Conservation (phyloP, 148 eudicot species). For the Chenopodium formosanum region DNA sequence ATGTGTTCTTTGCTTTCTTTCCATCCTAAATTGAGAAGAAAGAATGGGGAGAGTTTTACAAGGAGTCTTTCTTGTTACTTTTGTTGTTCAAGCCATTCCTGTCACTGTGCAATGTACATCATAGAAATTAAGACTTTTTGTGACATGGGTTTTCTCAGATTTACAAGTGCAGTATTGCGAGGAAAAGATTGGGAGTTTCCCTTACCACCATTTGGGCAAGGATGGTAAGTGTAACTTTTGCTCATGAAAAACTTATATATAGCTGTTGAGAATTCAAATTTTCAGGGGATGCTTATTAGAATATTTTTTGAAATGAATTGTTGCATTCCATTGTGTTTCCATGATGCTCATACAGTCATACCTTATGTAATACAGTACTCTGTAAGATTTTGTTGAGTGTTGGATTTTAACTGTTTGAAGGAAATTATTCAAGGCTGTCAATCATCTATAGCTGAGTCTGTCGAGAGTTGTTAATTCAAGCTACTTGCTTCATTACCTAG, state of each 20-base stretch:
- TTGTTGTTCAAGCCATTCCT: background rate
- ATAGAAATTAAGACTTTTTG: background rate
- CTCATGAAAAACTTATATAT: background rate
- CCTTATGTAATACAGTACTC: too few species aligned
- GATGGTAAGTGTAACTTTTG: constrained; percentile 60
- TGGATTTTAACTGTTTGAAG: background rate
- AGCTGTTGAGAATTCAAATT: background rate
- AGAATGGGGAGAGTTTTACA: too few species aligned
- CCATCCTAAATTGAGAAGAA: background rate
- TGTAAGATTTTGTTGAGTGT: background rate
- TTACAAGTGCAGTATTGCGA: constrained; percentile 91
- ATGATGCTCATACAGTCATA: background rate
- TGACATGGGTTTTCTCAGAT: constrained; percentile 38
- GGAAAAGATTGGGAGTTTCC: constrained; percentile 83
- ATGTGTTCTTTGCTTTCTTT: too few species aligned
- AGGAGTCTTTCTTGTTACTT: too few species aligned
- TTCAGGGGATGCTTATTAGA: background rate
- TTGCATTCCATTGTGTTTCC: background rate
- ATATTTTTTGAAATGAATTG: background rate
- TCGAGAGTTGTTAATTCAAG: background rate
- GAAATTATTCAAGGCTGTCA: background rate
- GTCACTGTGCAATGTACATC: background rate
- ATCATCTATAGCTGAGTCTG: background rate
- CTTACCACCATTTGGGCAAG: constrained; percentile 93
- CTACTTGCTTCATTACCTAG: background rate